Base-by-base conservation (phyloP, 352 stramenopile genomes). In the Phytophthora syringae region DNA sequence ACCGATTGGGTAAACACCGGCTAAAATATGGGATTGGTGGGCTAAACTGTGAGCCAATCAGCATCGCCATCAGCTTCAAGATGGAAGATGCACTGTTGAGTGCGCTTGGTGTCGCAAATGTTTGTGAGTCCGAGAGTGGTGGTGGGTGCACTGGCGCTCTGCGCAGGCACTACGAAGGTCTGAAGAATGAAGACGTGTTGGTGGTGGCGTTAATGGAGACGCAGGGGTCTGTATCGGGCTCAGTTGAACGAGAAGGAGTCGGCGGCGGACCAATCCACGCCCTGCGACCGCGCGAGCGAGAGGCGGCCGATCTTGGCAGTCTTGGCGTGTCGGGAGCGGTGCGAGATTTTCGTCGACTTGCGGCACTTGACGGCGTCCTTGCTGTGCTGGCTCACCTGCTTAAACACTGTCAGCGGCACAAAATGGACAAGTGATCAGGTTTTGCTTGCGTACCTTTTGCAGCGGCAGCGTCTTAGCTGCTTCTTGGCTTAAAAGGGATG, bases 201-300 rank as follows among this genome's bases (percentile, higher is more conserved):
- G 21, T 40, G 30, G 30, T 16, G 34, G 42, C 27, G 49, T 54
- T 57, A 32, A 32, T 34, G 32, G 60, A 51, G 30, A 54, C 18
- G 28, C 12, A 18, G 30, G 34, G 10, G 32, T 13, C 32, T 37
- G 32, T 10, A 18, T 42, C 25, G 43, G 43, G 52, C 21, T 80
- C 42, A 85, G 22, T 70, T 66, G 42, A 85, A 85, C 15, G 70
- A 77, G 51, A 85, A 85, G 9, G 60, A 53, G 28, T 82, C 77
- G 27, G 45, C 50, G 15, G 64, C 54, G n/a, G 70, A 64, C 77
- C 77, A 85, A 44, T 85, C 67, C 42, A 30, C 60, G n/a, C 47
- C 37, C 59, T 67, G 64, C 15, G 63, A 76, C 24, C 53, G 65
- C 1, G 42, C 54, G 12, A 74, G 52, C 5, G 47, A 69, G 30